A percentile compares a stretch with the other conserved stretches of the same genome.
Evolutionary conservation across 225 moss, liverwort and hornwort species (phyloP).

Genomic region (Pseudoscleropodium purum): DNA sequence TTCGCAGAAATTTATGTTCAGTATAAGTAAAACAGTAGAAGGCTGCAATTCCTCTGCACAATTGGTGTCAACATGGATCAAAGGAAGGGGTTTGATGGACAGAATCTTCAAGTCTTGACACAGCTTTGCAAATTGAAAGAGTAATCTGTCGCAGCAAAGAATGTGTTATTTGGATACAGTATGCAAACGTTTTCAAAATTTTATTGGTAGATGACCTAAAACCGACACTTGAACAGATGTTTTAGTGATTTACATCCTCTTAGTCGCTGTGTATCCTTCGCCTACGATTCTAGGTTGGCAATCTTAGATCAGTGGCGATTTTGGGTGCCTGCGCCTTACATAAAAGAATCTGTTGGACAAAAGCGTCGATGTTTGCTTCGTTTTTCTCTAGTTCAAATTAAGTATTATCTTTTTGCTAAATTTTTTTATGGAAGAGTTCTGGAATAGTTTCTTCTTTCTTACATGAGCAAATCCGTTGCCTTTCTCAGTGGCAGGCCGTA

Average conservation of each 20-base stretch:
- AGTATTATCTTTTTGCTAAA: background rate
- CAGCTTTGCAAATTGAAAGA: background rate
- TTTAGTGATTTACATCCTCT: background rate
- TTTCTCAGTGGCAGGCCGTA: conserved; percentile 74
- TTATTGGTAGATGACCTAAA: background rate
- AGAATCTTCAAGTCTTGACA: background rate
- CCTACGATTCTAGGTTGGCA: background rate
- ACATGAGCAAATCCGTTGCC: background rate
- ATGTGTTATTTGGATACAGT: background rate
- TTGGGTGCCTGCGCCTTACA: background rate
- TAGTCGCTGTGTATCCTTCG: background rate
- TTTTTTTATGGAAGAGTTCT: background rate
- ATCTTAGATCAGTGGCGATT: background rate
- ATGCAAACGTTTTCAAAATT: background rate
- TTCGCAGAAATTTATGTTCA: background rate
- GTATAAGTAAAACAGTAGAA: background rate
- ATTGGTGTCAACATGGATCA: background rate
- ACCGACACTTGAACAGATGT: background rate
- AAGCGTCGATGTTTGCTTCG: background rate
- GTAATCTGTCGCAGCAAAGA: background rate
- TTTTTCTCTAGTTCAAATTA: background rate
- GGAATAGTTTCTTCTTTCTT: background rate
- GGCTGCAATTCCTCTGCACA: background rate
- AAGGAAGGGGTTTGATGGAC: background rate
- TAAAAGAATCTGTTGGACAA: background rate